phyloP scores from a whole-genome alignment of 805 yeast species.

The Pichia paraexigua region DNA sequence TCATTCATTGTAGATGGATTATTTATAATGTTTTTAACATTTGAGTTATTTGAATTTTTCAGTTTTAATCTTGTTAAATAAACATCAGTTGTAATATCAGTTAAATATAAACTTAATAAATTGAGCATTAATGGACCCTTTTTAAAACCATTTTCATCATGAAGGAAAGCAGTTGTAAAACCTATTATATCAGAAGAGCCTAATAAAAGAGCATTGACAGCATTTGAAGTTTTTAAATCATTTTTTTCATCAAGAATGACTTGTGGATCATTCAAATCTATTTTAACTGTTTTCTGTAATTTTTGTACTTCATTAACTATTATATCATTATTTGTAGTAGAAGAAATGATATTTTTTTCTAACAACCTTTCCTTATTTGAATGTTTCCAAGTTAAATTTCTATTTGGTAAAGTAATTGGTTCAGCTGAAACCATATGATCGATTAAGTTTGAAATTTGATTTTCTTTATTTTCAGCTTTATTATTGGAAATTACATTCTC shows the following conservation, averaged over 20 bases:
- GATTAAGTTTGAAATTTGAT: background rate
- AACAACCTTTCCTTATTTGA: slow-evolving; percentile 1
- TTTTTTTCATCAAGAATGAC: slow-evolving; percentile 20
- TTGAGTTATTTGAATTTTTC: background rate
- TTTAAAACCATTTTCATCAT: slow-evolving; percentile 67
- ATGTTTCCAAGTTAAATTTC: slow-evolving; percentile 8
- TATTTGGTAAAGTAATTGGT: slow-evolving; percentile 7
- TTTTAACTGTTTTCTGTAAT: background rate
- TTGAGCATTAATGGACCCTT: slow-evolving; percentile 79
- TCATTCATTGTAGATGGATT: background rate
- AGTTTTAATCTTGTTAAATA: slow-evolving; percentile 6
- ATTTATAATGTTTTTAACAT: background rate
- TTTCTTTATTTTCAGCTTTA: background rate
- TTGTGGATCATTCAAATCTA: slow-evolving; percentile 3
- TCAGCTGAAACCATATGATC: background rate
- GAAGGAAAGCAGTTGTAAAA: slow-evolving; percentile 63
- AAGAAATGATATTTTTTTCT: background rate
- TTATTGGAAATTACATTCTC: background rate
- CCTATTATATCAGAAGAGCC: slow-evolving; percentile 72
- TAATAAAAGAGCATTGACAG: slow-evolving; percentile 46
- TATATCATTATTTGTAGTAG: background rate
- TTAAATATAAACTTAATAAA: slow-evolving; percentile 58
- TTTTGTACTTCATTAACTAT: background rate
- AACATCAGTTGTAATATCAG: slow-evolving; percentile 38
- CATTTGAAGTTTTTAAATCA: slow-evolving; percentile 18